Conservation (phyloP, 768 basidiomycete species). For the Naganishia vaughanmartiniae region DNA sequence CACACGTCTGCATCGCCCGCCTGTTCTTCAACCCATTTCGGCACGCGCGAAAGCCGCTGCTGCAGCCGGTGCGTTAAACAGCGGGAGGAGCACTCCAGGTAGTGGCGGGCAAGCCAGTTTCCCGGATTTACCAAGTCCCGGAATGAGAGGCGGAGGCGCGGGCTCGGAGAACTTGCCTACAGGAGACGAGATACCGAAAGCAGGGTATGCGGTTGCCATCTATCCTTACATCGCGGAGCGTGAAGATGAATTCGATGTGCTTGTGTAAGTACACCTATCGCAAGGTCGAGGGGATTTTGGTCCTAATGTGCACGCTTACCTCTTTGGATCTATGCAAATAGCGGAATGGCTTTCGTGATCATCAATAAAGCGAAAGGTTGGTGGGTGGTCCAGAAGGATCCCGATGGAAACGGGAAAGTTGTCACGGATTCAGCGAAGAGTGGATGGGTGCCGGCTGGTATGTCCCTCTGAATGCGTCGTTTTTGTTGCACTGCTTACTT, state of each 20-base stretch:
- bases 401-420: slow-evolving; percentile 73
- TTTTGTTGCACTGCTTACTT: background rate
- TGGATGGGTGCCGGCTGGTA: slow-evolving; percentile 94
- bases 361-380: slow-evolving; percentile 91
- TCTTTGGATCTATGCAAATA: slow-evolving; percentile 44
- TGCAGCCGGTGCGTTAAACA: slow-evolving; percentile 33
- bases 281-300: slow-evolving; percentile 25
- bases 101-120: slow-evolving; percentile 41
- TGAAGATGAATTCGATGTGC: slow-evolving; percentile 96
- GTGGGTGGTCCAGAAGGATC: slow-evolving; percentile 98
- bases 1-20: slow-evolving; percentile 49
- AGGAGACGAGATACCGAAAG: slow-evolving; percentile 54
- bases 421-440: slow-evolving; percentile 74
- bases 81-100: slow-evolving; percentile 31
- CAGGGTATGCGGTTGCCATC: slow-evolving; percentile 94
- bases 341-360: slow-evolving; percentile 90
- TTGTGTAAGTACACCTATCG: slow-evolving; percentile 65
- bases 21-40: slow-evolving; percentile 49
- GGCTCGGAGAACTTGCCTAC: slow-evolving; percentile 39
- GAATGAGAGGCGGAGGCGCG: slow-evolving; percentile 35
- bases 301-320: background rate
- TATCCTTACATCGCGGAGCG: slow-evolving; percentile 99
- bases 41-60: slow-evolving; percentile 36
- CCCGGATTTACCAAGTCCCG: slow-evolving; percentile 50
- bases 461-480: slow-evolving; percentile 13